phyloP scores from a whole-genome alignment of 495 filamentous ascomycete genomes.

The Penicillium verhagenii region DNA sequence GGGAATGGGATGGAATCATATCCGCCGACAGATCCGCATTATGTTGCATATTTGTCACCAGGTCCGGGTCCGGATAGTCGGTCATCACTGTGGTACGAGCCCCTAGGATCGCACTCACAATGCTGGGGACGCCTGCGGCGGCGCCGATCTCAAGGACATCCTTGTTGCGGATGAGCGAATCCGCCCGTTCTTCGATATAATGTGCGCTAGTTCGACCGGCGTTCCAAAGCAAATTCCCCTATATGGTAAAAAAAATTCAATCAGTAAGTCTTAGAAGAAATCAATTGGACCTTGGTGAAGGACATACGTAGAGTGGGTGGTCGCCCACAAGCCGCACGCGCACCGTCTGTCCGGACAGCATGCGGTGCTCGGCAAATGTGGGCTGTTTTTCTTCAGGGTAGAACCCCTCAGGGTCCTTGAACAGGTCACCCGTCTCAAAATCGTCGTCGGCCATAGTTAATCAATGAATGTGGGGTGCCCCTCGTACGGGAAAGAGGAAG shows the following conservation, averaged over 20 bases:
- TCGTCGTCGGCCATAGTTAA: constrained; percentile 42
- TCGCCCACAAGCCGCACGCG: constrained; percentile 81
- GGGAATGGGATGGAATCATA: constrained; percentile 22
- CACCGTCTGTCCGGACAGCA: constrained; percentile 64
- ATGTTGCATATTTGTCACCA: constrained; percentile 69
- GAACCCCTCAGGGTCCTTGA: constrained; percentile 76
- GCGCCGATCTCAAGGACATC: constrained; percentile 87
- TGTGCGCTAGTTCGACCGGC: constrained; percentile 70
- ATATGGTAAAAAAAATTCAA: background rate
- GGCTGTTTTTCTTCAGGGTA: constrained; percentile 68
- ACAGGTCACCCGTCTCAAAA: constrained; percentile 54
- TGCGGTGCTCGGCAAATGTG: constrained; percentile 65
- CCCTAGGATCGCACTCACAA: constrained; percentile 71
- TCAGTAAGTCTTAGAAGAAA: background rate
- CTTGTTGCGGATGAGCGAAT: constrained; percentile 53
- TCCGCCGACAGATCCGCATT: constrained; percentile 59
- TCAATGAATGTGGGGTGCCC: background rate
- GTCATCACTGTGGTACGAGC: constrained; percentile 75
- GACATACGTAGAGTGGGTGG: constrained; percentile 78
- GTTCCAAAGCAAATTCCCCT: constrained; percentile 92
- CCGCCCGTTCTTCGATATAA: constrained; percentile 69
- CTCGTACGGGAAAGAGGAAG: background rate
- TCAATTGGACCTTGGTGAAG: constrained; percentile 3
- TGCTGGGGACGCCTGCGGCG: constrained; percentile 78
- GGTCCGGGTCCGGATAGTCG: constrained; percentile 81